Evolutionary conservation across 257 asterid genomes (phyloP).

Genomic region (Solanum lycopersicoides): DNA sequence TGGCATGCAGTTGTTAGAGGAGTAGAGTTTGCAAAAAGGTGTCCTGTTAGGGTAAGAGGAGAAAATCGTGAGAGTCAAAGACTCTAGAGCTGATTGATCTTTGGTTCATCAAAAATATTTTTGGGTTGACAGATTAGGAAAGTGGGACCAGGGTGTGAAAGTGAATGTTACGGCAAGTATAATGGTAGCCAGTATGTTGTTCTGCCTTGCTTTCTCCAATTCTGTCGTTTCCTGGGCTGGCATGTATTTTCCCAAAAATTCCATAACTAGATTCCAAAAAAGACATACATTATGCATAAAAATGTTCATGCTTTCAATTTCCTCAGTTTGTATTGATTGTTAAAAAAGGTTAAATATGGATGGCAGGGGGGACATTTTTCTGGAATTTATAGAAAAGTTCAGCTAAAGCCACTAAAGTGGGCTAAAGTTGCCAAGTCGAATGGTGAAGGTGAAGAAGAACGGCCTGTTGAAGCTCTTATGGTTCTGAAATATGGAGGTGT

Average conservation of each 20-base stretch:
- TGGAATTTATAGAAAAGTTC: conserved; percentile 94
- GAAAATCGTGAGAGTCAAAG: neutral
- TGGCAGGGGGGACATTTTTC: conserved; percentile 98
- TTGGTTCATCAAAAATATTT: neutral
- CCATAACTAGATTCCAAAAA: neutral
- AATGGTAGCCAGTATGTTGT: neutral
- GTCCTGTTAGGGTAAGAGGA: neutral
- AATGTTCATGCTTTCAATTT: neutral
- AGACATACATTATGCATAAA: neutral
- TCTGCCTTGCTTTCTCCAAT: neutral
- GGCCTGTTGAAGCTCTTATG: conserved; percentile 93
- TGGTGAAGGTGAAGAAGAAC: conserved; percentile 93
- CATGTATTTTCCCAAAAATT: neutral
- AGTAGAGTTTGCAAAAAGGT: neutral
- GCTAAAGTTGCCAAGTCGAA: conserved; percentile 56
- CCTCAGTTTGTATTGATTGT: neutral
- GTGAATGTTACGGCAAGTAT: neutral
- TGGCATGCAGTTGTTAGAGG: neutral
- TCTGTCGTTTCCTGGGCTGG: neutral
- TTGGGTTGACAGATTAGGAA: neutral
- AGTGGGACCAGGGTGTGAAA: neutral
- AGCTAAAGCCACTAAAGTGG: conserved; percentile 93
- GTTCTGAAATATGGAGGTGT: conserved; percentile 98
- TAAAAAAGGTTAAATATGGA: conserved; percentile 5
- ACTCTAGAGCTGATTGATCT: neutral